A percentile compares a stretch with the other conserved stretches of the same genome.
Evolutionary conservation across 148 eudicot species (phyloP).

Genomic region (Camellia japonica): DNA sequence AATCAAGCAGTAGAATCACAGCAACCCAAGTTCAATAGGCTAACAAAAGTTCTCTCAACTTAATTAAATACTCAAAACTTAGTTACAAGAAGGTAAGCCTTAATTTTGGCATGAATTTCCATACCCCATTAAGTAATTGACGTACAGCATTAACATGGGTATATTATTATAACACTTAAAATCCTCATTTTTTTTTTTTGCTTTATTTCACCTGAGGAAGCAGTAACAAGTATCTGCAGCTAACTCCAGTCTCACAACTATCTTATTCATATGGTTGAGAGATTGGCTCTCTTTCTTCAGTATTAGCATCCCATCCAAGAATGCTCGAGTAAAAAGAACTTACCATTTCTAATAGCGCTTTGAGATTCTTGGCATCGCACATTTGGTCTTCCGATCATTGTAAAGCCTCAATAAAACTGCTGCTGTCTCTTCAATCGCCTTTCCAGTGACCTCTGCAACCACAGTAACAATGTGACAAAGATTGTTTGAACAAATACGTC

Average conservation of each 20-base stretch:
- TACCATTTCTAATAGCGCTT: constrained; percentile 60
- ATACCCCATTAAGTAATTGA: neutral
- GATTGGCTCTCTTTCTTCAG: neutral
- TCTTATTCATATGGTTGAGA: neutral
- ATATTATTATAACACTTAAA: neutral
- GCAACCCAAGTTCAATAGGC: neutral
- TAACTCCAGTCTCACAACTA: neutral
- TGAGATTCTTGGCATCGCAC: constrained; percentile 85
- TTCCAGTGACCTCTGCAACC: constrained; percentile 69
- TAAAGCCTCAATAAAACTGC: constrained; percentile 73
- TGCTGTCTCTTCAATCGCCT: constrained; percentile 95
- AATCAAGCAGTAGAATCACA: constrained; percentile 2
- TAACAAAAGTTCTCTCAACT: neutral
- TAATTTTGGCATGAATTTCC: neutral
- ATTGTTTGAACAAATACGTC: neutral
- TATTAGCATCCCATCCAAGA: neutral
- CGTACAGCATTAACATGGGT: neutral
- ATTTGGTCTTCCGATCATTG: constrained; percentile 74
- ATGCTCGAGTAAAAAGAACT: constrained; percentile 4
- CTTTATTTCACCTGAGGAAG: neutral
- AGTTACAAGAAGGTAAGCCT: constrained; percentile 6
- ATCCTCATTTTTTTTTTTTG: neutral
- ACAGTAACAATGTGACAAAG: neutral
- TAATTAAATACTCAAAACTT: neutral
- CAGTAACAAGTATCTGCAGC: neutral